Evolutionary conservation across 2,329 filamentous ascomycete species (phyloP), one percentile per base, ranked within the genome.

Genomic region (Aspergillus terreus): DNA sequence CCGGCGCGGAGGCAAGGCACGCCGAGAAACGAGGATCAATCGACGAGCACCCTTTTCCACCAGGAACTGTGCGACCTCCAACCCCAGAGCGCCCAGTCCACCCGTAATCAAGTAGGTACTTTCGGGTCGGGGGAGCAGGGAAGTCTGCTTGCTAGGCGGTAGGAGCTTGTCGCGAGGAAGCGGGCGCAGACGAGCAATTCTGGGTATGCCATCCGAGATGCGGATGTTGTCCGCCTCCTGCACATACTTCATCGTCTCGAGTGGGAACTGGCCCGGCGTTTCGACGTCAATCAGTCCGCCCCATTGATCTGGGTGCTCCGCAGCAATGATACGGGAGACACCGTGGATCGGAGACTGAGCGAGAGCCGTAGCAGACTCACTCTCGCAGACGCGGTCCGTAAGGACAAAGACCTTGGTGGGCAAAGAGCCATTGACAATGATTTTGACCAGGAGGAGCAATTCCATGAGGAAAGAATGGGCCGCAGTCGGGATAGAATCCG

Each of bases 81-180:
- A 63, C 1, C 74, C 75, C 2, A 77, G 63, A 10, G 64, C 67
- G 1, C 73, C 72, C 12, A 75, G 60, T 1, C 72, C 72, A 40
- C 74, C 73, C 12, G 73, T 73, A 23, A 77, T 68, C 15, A 77
- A 27, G 51, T 77, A 77, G 0, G 74, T 76, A 2, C 74, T 72
- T 2, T 53, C 44, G 6, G 56, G 49, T 1, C 48, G 49, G 11
- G 57, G 49, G 3, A 55, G 46, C 4, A 47, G 45, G n/a, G 30
- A 17, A 9, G 33, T 11, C 1, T 23, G 47, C 9, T 19, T 14
- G 9, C 12, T 17, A 25, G 30, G 17, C 2, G 19, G 40, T 2
- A 17, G 30, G 4, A n/a, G 15, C 4, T 42, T 41, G 3, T 50
- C 17, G 17, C 19, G 36, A 25, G 53, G 11, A 45, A 56, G 38